Percentiles rank a stretch among this genome's conserved stretches.
phyloP scores from a whole-genome alignment of 495 filamentous ascomycete genomes.

The Daldinia vernicosa region DNA sequence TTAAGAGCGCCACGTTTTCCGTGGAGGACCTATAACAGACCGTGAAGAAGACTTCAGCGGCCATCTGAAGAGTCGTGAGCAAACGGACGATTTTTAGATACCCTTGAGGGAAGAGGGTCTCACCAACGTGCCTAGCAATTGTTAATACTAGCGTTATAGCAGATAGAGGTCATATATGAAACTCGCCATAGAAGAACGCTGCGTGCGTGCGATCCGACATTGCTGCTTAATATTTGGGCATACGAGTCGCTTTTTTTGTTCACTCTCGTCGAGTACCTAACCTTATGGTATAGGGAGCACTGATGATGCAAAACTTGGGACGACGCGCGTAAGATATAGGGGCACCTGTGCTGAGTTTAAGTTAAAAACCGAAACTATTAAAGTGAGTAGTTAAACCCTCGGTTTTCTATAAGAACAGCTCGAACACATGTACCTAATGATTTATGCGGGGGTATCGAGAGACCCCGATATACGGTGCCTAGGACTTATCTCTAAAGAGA shows the following conservation, averaged over 20 bases:
- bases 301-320: too few relatives aligned
- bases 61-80: constrained; percentile 70
- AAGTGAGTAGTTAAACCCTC: background rate
- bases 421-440: background rate
- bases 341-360: background rate
- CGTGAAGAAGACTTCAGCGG: constrained; percentile 78
- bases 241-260: background rate
- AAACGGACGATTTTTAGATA: constrained; percentile 7
- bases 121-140: constrained; percentile 51
- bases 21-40: constrained; percentile 73
- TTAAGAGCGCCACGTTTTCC: constrained; percentile 54
- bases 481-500: background rate
- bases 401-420: background rate
- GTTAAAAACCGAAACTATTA: background rate
- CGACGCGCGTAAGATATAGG: background rate
- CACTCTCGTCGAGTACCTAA: background rate
- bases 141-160: constrained; percentile 10
- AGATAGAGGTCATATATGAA: background rate
- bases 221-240: background rate
- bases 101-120: background rate
- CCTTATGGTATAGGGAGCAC: background rate
- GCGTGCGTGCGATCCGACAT: constrained; percentile 48
- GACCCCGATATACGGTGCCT: background rate
- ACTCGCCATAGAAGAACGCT: constrained; percentile 73
- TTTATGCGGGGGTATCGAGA: background rate